Base-by-base conservation (phyloP, 2,329 filamentous ascomycete species). In the Graphiopsis chlorocephala region DNA sequence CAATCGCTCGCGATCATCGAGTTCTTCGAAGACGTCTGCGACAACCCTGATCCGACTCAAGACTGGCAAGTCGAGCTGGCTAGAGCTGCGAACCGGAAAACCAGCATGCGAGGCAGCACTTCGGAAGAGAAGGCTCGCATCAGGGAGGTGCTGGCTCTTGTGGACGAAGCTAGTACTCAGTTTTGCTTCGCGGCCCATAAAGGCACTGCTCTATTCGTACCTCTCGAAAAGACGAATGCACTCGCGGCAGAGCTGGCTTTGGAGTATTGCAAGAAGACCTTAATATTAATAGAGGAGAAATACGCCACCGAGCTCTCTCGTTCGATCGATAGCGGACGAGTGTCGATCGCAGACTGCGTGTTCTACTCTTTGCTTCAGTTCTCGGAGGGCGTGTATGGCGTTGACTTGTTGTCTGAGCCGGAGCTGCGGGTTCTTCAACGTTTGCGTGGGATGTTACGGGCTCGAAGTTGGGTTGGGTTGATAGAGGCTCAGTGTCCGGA, bases 1-100 rank as follows among this genome's bases (percentile, higher is more conserved):
- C 66, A 66, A 50, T 64, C 64, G 56, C 50, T 56, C 14, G 66
- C 66, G 6, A 66, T 66, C 23, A 42, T 68, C 20, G 66, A 68
- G 47, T 68, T 66, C 20, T 55, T 68, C 7, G 66, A 68, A 61
- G 66, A 68, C 52, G 31, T 38, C 7, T 67, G 61, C 33, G 61
- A 61, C 23, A 52, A 8, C 12, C 47, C 47, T n/a, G 47, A 52
- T 28, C 47, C 26, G 1, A 6, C 23, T 5, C 10, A 26, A 25
- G 25, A 52, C 12, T 52, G 47, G 47, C 47, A 52, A 4, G 14
- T 52, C 26, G 47, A 52, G 14, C 12, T 52, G 23, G 12, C 47
- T 4, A 52, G 8, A 14, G 20, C 47, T 28, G 23, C 25, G 5
- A 28, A 25, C 6, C 38, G 7, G 6, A 23, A 17, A 7, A 15